A percentile compares a stretch with the other conserved stretches of the same genome.
Conservation (phyloP, 495 filamentous ascomycete species). For the Mycothermus thermophilus region DNA sequence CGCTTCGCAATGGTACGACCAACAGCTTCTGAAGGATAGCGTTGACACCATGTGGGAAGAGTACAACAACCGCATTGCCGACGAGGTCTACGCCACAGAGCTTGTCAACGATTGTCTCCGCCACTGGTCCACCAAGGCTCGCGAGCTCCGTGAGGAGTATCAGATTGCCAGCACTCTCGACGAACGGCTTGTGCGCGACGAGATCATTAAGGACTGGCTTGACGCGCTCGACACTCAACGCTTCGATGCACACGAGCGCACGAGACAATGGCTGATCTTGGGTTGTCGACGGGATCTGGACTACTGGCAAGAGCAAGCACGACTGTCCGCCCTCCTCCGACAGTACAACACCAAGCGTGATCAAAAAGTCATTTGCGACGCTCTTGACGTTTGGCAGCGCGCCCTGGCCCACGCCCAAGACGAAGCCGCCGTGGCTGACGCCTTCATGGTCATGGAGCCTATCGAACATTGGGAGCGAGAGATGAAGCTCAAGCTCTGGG, state of each 20-base stretch:
- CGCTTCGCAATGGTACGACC: conserved; percentile 8
- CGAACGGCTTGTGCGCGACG: conserved; percentile 17
- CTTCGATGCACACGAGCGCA: conserved; percentile 8
- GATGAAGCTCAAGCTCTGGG: conserved; percentile 13
- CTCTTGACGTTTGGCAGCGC: conserved; percentile 8
- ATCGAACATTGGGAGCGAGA: conserved; percentile 14
- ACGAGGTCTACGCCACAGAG: conserved; percentile 4
- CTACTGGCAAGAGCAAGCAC: conserved; percentile 18
- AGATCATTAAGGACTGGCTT: conserved; percentile 17
- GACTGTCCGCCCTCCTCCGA: conserved; percentile 8
- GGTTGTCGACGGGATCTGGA: conserved; percentile 7
- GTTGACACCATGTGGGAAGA: conserved; percentile 11
- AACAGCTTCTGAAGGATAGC: conserved; percentile 2
- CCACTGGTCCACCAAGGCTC: conserved; percentile 9
- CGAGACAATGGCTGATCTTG: conserved; percentile 5
- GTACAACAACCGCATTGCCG: conserved; percentile 14
- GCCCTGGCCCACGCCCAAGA: not conserved
- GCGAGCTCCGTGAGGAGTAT: conserved; percentile 6
- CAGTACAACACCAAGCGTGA: conserved; percentile 8
- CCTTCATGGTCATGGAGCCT: conserved; percentile 5
- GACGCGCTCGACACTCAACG: conserved; percentile 16
- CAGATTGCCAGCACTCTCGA: conserved; percentile 14
- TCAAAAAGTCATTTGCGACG: conserved; percentile 1
- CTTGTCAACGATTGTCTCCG: conserved; percentile 2
- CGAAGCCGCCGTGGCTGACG: conserved; percentile 7